These are phyloP conservation scores for Apiotrichum veenhuisii DNA, from an alignment of 1,284 basidiomycete species.

Conservation along the genomic window DNA sequence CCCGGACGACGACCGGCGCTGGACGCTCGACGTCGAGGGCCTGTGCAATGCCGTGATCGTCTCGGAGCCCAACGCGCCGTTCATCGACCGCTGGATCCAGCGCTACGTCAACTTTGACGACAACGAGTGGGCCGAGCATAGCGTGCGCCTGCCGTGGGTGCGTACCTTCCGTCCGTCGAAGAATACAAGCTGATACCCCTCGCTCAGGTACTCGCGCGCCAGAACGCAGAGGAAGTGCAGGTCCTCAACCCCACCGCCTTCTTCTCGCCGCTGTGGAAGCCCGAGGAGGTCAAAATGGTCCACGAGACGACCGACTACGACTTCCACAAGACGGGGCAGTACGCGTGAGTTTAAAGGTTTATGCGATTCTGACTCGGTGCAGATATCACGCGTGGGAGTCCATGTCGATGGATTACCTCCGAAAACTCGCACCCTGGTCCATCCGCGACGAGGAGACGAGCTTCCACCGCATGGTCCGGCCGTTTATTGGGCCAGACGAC, in stretches of 20 bases:
- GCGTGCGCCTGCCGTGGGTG: constrained; percentile 46
- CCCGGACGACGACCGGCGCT: constrained; percentile 34
- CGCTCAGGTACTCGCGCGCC: constrained; percentile 41
- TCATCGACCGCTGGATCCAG: constrained; percentile 50
- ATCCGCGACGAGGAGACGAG: constrained; percentile 43
- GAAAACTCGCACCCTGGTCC: constrained; percentile 34
- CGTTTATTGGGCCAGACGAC: constrained; percentile 39
- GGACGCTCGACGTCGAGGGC: constrained; percentile 43
- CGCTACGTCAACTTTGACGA: constrained; percentile 50
- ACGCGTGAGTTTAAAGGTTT: constrained; percentile 33
- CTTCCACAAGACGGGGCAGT: constrained; percentile 43
- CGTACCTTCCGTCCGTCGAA: constrained; percentile 18
- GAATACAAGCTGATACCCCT: not conserved
- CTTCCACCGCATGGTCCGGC: constrained; percentile 46
- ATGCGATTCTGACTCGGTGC: not conserved
- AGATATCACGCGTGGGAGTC: constrained; percentile 52
- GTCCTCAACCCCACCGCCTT: constrained; percentile 52
- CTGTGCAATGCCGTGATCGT: constrained; percentile 54
- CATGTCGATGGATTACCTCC: constrained; percentile 46
- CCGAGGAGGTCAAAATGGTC: constrained; percentile 40
- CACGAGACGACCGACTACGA: constrained; percentile 43
- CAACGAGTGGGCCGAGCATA: constrained; percentile 49
- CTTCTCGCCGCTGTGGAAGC: constrained; percentile 54
- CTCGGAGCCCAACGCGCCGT: constrained; percentile 46
- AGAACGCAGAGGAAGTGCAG: constrained; percentile 49